Base-by-base conservation (phyloP, 495 filamentous ascomycete species). In the Venustampulla echinocandica region DNA sequence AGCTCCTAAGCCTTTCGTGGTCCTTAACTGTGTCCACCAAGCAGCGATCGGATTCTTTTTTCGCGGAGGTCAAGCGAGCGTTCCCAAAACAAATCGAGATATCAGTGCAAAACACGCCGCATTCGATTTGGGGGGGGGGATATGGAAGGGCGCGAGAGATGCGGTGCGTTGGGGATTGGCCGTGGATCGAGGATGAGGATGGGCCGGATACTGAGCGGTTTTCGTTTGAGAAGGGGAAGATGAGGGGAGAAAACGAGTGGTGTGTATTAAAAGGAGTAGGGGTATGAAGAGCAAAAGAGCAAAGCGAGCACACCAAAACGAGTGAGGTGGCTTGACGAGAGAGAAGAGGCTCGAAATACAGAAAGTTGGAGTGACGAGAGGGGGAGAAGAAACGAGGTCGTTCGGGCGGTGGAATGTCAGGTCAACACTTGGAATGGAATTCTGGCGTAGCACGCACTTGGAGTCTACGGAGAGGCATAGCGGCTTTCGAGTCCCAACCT, bases 221-320 rank as follows among this genome's bases (percentile, higher is more conserved):
- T 42, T 37, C 46, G 46, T 54, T 34, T 43, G 54, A 42, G n/a
- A n/a, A n/a, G n/a, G n/a, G n/a, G 44, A 42, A 19, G 43, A 28
- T 4, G 1, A n/a, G 37, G 14, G 28, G 4, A 4, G 18, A 38
- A 49, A 46, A 47, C 42, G 54, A 50, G 36, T 39, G 44, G 21
- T 42, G 9, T 7, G 50, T 27, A 56, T 53, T 49, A 49, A 50
- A 56, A 40, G n/a, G n/a, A 14, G 37, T 28, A 40, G n/a, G n/a
- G n/a, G n/a, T n/a, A n/a, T n/a, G n/a, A n/a, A n/a, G n/a, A n/a
- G n/a, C n/a, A n/a, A 38, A 64, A 65, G 58, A 59, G 65, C 57
- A 60, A 52, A 65, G 62, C 50, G 58, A 58, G 61, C 61, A 14
- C 65, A 65, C 66, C 64, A 68, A 61, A 75, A 63, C 71, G 69